Base-by-base conservation (phyloP, 805 yeast species). In the Naumovozyma castellii region DNA sequence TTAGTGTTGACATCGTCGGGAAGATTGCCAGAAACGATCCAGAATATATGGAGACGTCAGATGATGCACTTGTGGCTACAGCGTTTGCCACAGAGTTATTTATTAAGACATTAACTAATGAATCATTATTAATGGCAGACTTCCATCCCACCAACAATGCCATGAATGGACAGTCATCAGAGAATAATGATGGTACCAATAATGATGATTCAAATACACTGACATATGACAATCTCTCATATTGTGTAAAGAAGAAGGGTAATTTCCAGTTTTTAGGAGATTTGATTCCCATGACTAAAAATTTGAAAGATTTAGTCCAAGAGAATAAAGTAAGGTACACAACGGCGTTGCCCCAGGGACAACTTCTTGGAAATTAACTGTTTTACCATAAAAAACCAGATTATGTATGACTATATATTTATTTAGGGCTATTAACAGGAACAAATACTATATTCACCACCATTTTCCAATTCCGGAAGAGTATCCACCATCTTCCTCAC, bases 291-390 rank as follows among this genome's bases (percentile, higher is more conserved):
- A 48, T 43, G 34, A 56, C 59, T 1, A 48, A 50, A 10, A 43
- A 46, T 16, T 32, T 57, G 17, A 48, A 41, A 16, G 43, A 51
- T 10, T 39, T 56, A 18, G 54, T 54, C 1, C 45, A 49, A 17
- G 55, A 54, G 33, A 55, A 57, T 28, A 48, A 53, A 38, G 54
- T 56, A 2, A 45, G 62, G 36, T 57, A 51, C 35, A 45, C 56
- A 3, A 19, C 18, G 12, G 14, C 16, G 18, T 14, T 25, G 42
- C 44, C 20, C 46, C 45, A 36, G 19, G 10, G 9, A 40, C 34
- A 38, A 19, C 18, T 32, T 16, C 25, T 34, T 6, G 32, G 32
- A 9, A 29, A 14, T 29, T n/a, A 29, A n/a, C 10, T 22, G 27
- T 22, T n/a, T n/a, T n/a, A n/a, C n/a, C n/a, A n/a, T n/a, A n/a